A percentile compares a stretch with the other conserved stretches of the same genome.
phyloP scores from a whole-genome alignment of 2,329 filamentous ascomycete species.

The Canariomyces notabilis region DNA sequence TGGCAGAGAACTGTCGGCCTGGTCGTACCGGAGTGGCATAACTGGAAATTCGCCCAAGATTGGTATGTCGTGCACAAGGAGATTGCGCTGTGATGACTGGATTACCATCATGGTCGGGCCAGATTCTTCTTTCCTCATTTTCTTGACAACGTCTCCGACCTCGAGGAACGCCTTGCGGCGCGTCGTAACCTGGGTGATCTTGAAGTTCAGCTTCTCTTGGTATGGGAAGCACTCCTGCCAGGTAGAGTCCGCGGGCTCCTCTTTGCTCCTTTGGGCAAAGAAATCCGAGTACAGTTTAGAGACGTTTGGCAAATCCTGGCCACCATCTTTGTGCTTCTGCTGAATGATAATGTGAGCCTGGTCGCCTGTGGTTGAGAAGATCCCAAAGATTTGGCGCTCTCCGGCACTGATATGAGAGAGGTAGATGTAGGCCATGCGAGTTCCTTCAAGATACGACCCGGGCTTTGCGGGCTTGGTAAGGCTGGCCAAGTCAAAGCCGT shows the following conservation, averaged over 20 bases:
- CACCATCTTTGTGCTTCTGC: conserved; percentile 70
- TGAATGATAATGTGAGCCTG: conserved; percentile 86
- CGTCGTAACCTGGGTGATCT: conserved; percentile 80
- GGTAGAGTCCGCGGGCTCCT: conserved; percentile 62
- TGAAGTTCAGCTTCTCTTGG: conserved; percentile 80
- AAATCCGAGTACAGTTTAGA: conserved; percentile 82
- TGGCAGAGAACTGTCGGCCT: conserved; percentile 79
- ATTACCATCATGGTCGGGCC: conserved; percentile 79
- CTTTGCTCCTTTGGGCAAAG: conserved; percentile 54
- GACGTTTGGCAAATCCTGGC: conserved; percentile 82
- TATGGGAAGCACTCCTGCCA: conserved; percentile 83
- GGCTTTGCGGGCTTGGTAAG: conserved; percentile 64
- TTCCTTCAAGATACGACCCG: conserved; percentile 67
- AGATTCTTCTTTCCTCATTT: conserved; percentile 78
- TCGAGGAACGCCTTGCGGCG: conserved; percentile 85
- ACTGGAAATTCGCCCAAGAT: conserved; percentile 78
- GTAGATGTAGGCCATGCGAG: conserved; percentile 77
- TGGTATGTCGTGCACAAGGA: conserved; percentile 80
- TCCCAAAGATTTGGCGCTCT: conserved; percentile 85
- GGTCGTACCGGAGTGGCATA: conserved; percentile 73
- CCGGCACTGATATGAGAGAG: conserved; percentile 88
- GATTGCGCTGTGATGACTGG: conserved; percentile 79
- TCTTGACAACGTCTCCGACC: conserved; percentile 81
- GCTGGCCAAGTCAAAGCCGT: conserved; percentile 82
- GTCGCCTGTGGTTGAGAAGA: conserved; percentile 78